These are phyloP conservation scores for Fusarium sororula DNA, from an alignment of 2,329 filamentous ascomycete species.

Conservation along the genomic window DNA sequence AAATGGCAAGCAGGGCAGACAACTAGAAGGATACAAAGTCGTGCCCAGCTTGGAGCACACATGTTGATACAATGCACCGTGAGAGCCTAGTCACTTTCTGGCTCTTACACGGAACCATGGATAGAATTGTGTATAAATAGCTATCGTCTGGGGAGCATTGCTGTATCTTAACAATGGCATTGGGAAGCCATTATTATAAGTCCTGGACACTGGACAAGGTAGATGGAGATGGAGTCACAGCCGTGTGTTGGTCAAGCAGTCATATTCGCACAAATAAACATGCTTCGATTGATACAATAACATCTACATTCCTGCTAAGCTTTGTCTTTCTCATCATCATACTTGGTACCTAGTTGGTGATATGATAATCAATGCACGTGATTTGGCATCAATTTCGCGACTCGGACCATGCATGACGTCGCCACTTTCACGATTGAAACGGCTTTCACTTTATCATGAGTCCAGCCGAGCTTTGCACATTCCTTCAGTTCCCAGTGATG, in stretches of 20 bases:
- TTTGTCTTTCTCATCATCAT: neutral
- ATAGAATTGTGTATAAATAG: constrained; percentile 38
- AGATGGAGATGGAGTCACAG: constrained; percentile 20
- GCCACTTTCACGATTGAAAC: constrained; percentile 13
- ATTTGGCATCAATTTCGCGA: constrained; percentile 51
- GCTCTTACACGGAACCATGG: constrained; percentile 25
- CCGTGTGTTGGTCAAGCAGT: constrained; percentile 31
- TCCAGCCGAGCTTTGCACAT: neutral
- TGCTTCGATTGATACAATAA: constrained; percentile 10
- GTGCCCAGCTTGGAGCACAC: constrained; percentile 31
- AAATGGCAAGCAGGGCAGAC: constrained; percentile 9
- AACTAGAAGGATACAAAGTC: constrained; percentile 27
- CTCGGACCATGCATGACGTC: constrained; percentile 28
- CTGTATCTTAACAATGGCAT: constrained; percentile 6
- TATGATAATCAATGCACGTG: constrained; percentile 44
- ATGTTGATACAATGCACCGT: constrained; percentile 25
- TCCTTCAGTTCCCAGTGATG: neutral
- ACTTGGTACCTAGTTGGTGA: neutral
- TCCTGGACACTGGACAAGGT: constrained; percentile 6
- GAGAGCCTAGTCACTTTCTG: constrained; percentile 7
- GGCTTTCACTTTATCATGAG: neutral
- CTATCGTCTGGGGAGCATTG: constrained; percentile 22
- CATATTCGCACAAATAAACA: constrained; percentile 31
- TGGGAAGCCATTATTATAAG: constrained; percentile 13
- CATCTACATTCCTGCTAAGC: neutral